Evolutionary conservation across 2,329 filamentous ascomycete species (phyloP), one percentile per base, ranked within the genome.

Genomic region (Berkeleyomyces basicola): DNA sequence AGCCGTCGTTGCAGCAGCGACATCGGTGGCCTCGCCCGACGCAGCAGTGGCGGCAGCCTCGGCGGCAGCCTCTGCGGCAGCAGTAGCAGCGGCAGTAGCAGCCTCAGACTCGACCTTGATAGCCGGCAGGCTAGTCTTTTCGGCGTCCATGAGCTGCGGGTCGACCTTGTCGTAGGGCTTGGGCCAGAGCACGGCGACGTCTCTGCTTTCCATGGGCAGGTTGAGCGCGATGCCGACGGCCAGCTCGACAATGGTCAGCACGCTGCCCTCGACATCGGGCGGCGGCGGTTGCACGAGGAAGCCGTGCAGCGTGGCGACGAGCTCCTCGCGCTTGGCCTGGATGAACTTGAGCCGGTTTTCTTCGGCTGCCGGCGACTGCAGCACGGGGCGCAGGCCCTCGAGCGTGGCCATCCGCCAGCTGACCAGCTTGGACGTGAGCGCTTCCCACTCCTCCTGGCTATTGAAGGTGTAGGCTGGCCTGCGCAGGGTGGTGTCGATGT

Each of bases 371-470:
- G 82, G 76, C 3, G 85, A 83, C 63, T 81, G 79, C 16, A 97
- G 78, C 43, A 81, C 73, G 61, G 87, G 83, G 66, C 85, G 81
- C 16, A 99, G 78, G n/a, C 92, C 93, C 70, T 99, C 93, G 14
- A 97, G 78, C 2, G 93, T 99, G 3, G 92, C 85, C 74, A 97
- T 84, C 65, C 93, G 84, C 93, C 93, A 99, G 70, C 87, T 89
- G 65, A 95, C 85, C 53, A 97, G 83, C 74, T 95, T 95, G 55
- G 85, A 83, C 31, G 88, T 88, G 63, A 95, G 80, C 1, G 91
- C 90, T 61, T 97, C 90, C 68, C 87, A 88, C 71, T 97, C 92
- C 70, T 96, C 92, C 62, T 88, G 83, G 63, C 86, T 91, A 68
- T 80, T 84, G 67, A 87, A 78, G 11, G 84, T 82, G 65, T 88